Evolutionary conservation across 805 yeast species (phyloP).

Genomic region (Zygosaccharomyces pseudorouxii): DNA sequence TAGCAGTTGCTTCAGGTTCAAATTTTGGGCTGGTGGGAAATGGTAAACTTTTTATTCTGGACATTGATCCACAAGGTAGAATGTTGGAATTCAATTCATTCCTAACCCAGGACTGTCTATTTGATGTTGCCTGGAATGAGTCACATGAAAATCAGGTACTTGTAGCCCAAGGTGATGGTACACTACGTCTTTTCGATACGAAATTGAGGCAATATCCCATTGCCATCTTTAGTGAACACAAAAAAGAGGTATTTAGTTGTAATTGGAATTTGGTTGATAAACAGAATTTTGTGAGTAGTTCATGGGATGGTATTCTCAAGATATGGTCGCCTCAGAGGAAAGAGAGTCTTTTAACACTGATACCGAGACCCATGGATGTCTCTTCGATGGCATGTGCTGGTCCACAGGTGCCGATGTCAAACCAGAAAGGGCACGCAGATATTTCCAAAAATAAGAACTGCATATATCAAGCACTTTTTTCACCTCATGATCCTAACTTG

Average conservation of each 20-base stretch:
- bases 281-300: conserved; percentile 62
- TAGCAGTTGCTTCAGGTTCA: conserved; percentile 88
- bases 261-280: conserved; percentile 73
- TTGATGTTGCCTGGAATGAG: conserved; percentile 88
- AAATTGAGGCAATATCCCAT: conserved; percentile 66
- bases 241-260: conserved; percentile 66
- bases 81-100: conserved; percentile 53
- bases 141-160: conserved; percentile 79
- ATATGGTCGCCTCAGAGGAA: conserved; percentile 66
- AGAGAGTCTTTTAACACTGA: conserved; percentile 54
- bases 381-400: conserved; percentile 14
- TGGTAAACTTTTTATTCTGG: conserved; percentile 71
- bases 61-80: conserved; percentile 63
- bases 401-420: conserved; percentile 36
- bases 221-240: conserved; percentile 71
- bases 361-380: conserved; percentile 33
- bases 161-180: conserved; percentile 87
- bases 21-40: conserved; percentile 94
- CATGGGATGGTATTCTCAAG: conserved; percentile 91
- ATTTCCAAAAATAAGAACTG: conserved; percentile 47
- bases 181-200: conserved; percentile 74
- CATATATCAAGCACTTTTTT: conserved; percentile 72
- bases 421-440: conserved; percentile 33
- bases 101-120: conserved; percentile 91
- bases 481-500: conserved; percentile 76